Evolutionary conservation across 306 rosid genomes (phyloP).

Genomic region (Trifolium subterraneum): DNA sequence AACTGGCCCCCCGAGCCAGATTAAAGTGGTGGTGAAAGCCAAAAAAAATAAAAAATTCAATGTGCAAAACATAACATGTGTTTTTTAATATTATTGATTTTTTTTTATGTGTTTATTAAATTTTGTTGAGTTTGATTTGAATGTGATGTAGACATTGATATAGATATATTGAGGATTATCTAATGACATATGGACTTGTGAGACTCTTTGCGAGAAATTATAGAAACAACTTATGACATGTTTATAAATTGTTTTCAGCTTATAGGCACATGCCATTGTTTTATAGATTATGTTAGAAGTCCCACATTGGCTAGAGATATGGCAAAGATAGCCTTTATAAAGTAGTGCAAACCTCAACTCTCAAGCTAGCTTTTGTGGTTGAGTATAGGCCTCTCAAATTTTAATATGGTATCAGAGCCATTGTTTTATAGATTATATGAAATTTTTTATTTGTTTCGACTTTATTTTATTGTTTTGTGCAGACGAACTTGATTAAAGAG

Average conservation of each 20-base stretch:
- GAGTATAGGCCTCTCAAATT: no score
- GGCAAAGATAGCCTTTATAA: no score
- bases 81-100: no score
- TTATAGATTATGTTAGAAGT: not conserved
- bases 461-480: constrained; percentile 32
- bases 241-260: not conserved
- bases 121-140: constrained; percentile 11
- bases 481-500: constrained; percentile 98
- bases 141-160: constrained; percentile 11
- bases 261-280: not conserved
- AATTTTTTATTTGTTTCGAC: not conserved
- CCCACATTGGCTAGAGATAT: no score
- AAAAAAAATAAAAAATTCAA: no score
- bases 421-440: not conserved
- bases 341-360: no score
- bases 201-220: not conserved
- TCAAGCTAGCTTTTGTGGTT: no score
- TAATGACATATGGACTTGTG: not conserved
- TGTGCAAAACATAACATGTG: no score
- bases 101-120: no score
- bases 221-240: not conserved
- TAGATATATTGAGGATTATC: not conserved
- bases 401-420: no score
- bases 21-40: no score
- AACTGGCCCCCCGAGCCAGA: no score